Base-by-base conservation (phyloP, 805 yeast species). In the Myxozyma geophila region DNA sequence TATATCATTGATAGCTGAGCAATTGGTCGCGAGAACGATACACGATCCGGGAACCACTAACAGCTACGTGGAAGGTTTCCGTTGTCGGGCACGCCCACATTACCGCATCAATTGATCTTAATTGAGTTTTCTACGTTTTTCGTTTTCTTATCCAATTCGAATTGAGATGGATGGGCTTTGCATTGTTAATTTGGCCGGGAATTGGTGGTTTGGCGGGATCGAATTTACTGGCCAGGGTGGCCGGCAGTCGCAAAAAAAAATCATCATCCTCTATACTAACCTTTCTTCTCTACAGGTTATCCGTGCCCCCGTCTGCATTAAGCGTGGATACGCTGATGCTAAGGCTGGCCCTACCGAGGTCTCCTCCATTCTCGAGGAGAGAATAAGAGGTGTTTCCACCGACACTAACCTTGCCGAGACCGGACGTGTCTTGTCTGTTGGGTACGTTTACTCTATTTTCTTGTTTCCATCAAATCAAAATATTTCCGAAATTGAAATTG, bases 331-430 rank as follows among this genome's bases (percentile, higher is more conserved):
- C 79, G 98, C 98, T 77, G 78, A 80, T 64, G 92, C 95, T 73
- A 95, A 95, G 87, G 95, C 98, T 77, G 92, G 96, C 75, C 98
- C 99, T 80, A 95, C 98, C 74, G 99, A 95, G 85, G 99, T 95
- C 73, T 92, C 99, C 74, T 91, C 98, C 67, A 95, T 95, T 83
- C 87, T 95, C 78, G 99, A 95, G 85, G 97, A 95, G 82, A 92
- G 96, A 84, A 95, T 95, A 85, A 92, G 97, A 85, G 99, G 99
- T 83, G 96, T 93, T 76, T 87, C 97, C 71, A 95, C 91, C 77
- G 98, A 93, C 82, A 90, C 97, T 76, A 87, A 90, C 88, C 88
- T 95, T 78, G 91, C 95, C 82, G 99, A 95, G 85, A 96, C 99
- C 79, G 99, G 99, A 82, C 91, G 97, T 84, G 99, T 95, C 78